Conservation (phyloP, 768 basidiomycete genomes). For the Pholiota conissans region DNA sequence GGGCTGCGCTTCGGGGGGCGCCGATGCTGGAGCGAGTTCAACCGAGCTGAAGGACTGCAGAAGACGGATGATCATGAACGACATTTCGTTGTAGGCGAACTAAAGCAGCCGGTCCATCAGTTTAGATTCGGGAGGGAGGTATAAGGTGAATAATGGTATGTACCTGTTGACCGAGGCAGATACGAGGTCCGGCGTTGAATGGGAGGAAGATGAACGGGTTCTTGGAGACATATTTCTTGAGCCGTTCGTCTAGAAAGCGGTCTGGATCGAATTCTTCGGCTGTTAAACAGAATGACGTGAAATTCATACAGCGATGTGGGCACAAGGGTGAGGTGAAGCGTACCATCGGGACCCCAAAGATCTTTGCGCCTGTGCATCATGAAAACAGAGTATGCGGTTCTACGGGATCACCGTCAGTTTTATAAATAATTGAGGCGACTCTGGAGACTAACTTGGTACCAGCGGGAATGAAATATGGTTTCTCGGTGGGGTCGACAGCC, state of each 20-base stretch:
- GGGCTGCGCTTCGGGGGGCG: slow-evolving; percentile 44
- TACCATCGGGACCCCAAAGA: slow-evolving; percentile 74
- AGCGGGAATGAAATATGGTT: slow-evolving; percentile 55
- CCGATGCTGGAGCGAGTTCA: slow-evolving; percentile 43
- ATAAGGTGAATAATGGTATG: neutral
- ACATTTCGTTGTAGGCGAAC: slow-evolving; percentile 64
- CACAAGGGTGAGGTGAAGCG: neutral
- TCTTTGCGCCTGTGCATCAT: slow-evolving; percentile 66
- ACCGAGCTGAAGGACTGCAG: slow-evolving; percentile 59
- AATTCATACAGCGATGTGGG: neutral
- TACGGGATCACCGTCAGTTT: slow-evolving; percentile 14
- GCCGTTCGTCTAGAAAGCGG: slow-evolving; percentile 64
- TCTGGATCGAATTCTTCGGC: slow-evolving; percentile 72
- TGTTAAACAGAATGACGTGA: slow-evolving; percentile 18
- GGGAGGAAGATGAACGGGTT: slow-evolving; percentile 74
- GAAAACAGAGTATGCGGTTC: slow-evolving; percentile 54
- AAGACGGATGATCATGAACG: slow-evolving; percentile 62
- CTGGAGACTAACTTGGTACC: slow-evolving; percentile 44
- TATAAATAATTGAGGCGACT: neutral
- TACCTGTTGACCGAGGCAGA: slow-evolving; percentile 63
- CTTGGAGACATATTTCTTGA: slow-evolving; percentile 59
- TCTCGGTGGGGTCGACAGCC: slow-evolving; percentile 42
- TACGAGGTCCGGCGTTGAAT: slow-evolving; percentile 61
- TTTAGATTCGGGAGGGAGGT: neutral
- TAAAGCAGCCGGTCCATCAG: slow-evolving; percentile 16